phyloP scores from a whole-genome alignment of 2,329 filamentous ascomycete species.

The Cladosporium colombiae region DNA sequence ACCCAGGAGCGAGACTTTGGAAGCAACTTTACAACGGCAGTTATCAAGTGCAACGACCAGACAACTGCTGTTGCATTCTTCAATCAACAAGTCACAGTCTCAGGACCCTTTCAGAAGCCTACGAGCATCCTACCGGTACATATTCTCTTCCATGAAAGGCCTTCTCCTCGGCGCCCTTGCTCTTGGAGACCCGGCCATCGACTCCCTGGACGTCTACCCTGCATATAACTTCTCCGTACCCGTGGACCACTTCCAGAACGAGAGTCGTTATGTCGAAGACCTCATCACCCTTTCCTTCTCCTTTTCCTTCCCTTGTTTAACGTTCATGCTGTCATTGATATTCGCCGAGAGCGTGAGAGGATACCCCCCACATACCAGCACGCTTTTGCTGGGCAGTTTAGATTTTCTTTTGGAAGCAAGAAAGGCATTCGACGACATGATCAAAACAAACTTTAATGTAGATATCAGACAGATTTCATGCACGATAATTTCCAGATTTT shows the following conservation, averaged over 20 bases:
- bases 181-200: slow-evolving; percentile 16
- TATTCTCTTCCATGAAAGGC: background rate
- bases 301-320: background rate
- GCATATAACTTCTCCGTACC: slow-evolving; percentile 57
- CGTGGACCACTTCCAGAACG: slow-evolving; percentile 83
- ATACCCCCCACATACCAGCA: background rate
- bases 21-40: background rate
- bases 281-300: background rate
- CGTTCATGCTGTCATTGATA: background rate
- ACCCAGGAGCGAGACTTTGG: background rate
- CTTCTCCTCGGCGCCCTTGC: slow-evolving; percentile 7
- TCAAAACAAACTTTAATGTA: background rate
- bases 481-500: background rate
- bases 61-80: background rate
- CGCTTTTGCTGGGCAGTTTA: background rate
- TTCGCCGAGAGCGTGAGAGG: background rate
- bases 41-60: background rate
- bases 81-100: background rate
- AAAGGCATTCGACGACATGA: background rate
- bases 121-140: background rate
- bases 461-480: background rate
- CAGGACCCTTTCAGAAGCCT: background rate
- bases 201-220: slow-evolving; percentile 42
- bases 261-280: slow-evolving; percentile 57
- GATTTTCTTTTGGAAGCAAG: background rate